Evolutionary conservation across 441 rosid species (phyloP), one percentile per base, ranked within the genome.

Genomic region (Adansonia rubrostipa): DNA sequence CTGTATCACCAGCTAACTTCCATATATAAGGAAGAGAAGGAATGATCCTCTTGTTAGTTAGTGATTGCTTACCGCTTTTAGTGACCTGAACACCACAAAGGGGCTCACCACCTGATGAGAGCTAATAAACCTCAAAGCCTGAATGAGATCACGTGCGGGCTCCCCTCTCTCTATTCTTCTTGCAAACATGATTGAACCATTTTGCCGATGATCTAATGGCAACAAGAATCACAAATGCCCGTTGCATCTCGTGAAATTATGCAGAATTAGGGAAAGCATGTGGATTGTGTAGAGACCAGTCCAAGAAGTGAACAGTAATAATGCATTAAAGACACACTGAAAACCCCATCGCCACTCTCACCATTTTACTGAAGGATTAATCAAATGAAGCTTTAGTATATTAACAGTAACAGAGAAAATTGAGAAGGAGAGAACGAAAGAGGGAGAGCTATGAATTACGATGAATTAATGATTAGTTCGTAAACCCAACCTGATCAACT

Each of bases 71-170:
- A 78, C 77, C 62, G 44, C 20, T 72, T 66, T 77, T 78, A 19
- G 63, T 53, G 53, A 33, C 51, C 33, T 70, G 60, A 53, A 42
- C 9, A 22, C 67, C 54, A 17, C 36, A 57, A 28, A 14, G 20
- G 69, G 68, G 77, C 70, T 61, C 69, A 40, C 66, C 65, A 13
- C 78, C 80, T 70, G 80, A 62, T 33, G 36, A 80, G 44, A 75
- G 48, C 54, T 1, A 80, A 53, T 42, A 57, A 74, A 51, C 63
- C 44, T 45, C 48, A 79, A 71, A 22, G 60, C 44, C 72, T 74
- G 36, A 66, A 66, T 67, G 19, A 36, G 33, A 67, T 70, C 62
- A n/a, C 33, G 13, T 24, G 74, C 69, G 79, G 76, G 79, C 58
- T 61, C 71, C 71, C 28, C 71, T 54, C 22, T 65, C 75, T 48